Base-by-base conservation (phyloP, 257 asterid species). In the Haberlea rhodopensis region DNA sequence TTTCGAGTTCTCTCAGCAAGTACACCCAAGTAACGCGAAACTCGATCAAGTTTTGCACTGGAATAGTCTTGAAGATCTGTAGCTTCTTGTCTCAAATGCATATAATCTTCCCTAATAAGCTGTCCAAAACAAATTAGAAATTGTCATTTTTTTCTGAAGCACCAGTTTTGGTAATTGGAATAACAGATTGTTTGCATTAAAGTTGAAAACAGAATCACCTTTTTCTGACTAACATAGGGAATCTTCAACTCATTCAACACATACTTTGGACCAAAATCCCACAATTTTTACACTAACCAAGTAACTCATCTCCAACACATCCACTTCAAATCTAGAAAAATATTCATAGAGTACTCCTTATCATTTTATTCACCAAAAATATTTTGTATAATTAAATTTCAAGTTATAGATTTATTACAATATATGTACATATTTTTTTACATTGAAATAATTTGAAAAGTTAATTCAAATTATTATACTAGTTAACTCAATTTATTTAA, bases 31-130 rank as follows among this genome's bases (percentile, higher is more conserved):
- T 94, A 94, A 53, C 96, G 95, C 31, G 92, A 87, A 76, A 84
- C 87, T 7, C 97, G 91, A 69, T 94, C 97, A 73, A 94, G 88
- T 74, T 94, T 94, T 25, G 95, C 97, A 64, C 85, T 86, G 60
- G 97, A 90, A 80, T 94, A 94, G 70, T 94, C 99, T 70, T 85
- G 99, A 73, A 94, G 96, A 70, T 94, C 99, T 43, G 73, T 66
- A 61, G 96, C 97, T 74, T 94, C 96, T 76, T 94, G 97, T 72
- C 87, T 83, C 87, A 94, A 78, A 78, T 90, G 90, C 77, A 75
- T 51, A 76, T 80, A 78, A 69, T 94, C 96, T 65, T 86, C 95
- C 77, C 79, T 90, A 66, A 86, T 89, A 79, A 84, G 86, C 99
- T 94, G 92, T 63, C 71, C 71, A 79, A 40, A 52, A 71, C 60